Conservation (phyloP, 1,139 yeast genomes). For the Yamadazyma blattariae region DNA sequence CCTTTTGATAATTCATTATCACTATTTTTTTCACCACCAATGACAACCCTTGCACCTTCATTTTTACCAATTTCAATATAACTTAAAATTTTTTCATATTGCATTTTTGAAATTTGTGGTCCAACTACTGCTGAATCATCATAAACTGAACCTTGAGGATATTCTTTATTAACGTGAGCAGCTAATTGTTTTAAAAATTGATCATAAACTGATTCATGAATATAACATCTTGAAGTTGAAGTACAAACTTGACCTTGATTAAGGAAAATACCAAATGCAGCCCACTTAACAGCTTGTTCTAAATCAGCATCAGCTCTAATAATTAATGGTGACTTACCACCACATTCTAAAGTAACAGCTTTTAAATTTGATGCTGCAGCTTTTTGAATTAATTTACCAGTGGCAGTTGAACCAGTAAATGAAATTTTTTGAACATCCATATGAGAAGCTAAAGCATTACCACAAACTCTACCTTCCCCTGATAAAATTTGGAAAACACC, state of each 20-base stretch:
- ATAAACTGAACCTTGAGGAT: conserved; percentile 59
- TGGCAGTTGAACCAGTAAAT: conserved; percentile 60
- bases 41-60: conserved; percentile 52
- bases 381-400: conserved; percentile 59
- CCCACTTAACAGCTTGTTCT: conserved; percentile 80
- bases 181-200: conserved; percentile 47
- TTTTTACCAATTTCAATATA: conserved; percentile 52
- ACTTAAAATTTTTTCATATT: conserved; percentile 56
- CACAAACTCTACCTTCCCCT: conserved; percentile 55
- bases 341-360: conserved; percentile 86
- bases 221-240: conserved; percentile 45
- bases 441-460: conserved; percentile 57
- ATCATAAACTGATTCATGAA: conserved; percentile 42
- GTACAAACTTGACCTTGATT: conserved; percentile 61
- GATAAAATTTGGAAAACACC: conserved; percentile 66
- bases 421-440: conserved; percentile 61
- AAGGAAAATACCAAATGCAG: conserved; percentile 77
- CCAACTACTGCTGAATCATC: conserved; percentile 63
- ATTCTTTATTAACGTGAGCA: conserved; percentile 35
- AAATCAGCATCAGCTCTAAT: conserved; percentile 74
- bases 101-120: conserved; percentile 72
- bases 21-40: conserved; percentile 45
- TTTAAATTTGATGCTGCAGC: conserved; percentile 61
- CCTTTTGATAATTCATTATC: conserved; percentile 41
- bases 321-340: conserved; percentile 82